Evolutionary conservation across 2,329 filamentous ascomycete species (phyloP), one percentile per base, ranked within the genome.

Genomic region (Xylariaceae sp.): DNA sequence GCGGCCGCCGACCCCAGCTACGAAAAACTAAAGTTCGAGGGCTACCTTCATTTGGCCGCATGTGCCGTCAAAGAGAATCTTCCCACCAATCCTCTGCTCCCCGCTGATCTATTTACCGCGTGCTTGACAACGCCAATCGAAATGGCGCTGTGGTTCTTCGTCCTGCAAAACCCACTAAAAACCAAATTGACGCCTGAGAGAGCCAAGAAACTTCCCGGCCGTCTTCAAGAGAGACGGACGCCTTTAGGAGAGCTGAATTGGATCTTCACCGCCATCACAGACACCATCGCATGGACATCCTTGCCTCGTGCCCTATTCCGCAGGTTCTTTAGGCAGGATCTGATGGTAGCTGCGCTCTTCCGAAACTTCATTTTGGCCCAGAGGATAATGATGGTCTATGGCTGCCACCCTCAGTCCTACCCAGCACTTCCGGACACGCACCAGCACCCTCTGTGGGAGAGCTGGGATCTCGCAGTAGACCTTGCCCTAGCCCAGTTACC

Each of bases 181-280:
- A 82, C 79, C 10, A 82, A 81, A 39, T 75, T 96, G 50, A 87
- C 83, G 2, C 83, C 93, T 4, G 89, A 94, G 55, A 83, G 93
- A 61, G 92, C 93, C 40, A 88, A 90, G 69, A 89, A 90, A 64
- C 87, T 99, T 16, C 92, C 93, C 2, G 94, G 94, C 33, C 86
- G 91, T 56, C 81, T 97, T 40, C 93, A 96, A 66, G 94, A 99
- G 71, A 83, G 94, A 54, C 82, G 94, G 65, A 97, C 94, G 45
- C 94, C 94, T 9, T 80, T 99, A 33, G 94, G 94, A 56, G 94
- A 99, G 73, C 77, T 99, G 13, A 99, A 99, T 66, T 99, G 94
- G 94, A 99, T 99, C 34, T 97, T 99, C 67, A 99, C 94, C 1
- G 94, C 94, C 49, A 97, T 99, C 59, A 99, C 94, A 0, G 94